A percentile compares a stretch with the other conserved stretches of the same genome.
These are phyloP conservation scores for Kodamaea jinghongensis DNA, from an alignment of 805 yeast species.

Conservation along the genomic window DNA sequence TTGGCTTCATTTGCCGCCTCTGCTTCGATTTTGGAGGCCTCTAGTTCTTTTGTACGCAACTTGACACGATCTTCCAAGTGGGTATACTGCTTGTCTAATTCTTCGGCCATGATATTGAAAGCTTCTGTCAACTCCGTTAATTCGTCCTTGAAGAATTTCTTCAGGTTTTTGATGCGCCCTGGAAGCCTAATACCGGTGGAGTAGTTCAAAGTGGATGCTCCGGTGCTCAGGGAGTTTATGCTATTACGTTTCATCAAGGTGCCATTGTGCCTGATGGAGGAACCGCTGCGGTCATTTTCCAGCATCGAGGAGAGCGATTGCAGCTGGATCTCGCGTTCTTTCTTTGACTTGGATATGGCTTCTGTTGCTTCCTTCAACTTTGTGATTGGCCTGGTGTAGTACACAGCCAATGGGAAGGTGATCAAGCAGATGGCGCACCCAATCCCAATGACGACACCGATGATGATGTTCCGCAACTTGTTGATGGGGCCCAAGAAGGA, in stretches of 20 bases:
- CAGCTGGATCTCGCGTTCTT: slow-evolving; percentile 17
- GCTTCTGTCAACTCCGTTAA: slow-evolving; percentile 84
- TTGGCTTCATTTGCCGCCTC: slow-evolving; percentile 97
- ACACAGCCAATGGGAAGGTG: slow-evolving; percentile 82
- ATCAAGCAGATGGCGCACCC: slow-evolving; percentile 70
- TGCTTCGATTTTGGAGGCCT: slow-evolving; percentile 83
- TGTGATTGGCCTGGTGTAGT: slow-evolving; percentile 80
- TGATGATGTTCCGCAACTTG: slow-evolving; percentile 62
- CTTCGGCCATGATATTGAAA: slow-evolving; percentile 88
- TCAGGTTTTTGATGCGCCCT: slow-evolving; percentile 31
- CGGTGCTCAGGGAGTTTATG: slow-evolving; percentile 28
- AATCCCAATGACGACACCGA: slow-evolving; percentile 75
- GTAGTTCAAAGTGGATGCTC: slow-evolving; percentile 37
- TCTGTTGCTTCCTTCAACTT: slow-evolving; percentile 81
- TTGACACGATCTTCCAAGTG: slow-evolving; percentile 85
- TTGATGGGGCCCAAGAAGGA: slow-evolving; percentile 63
- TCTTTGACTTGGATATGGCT: slow-evolving; percentile 49
- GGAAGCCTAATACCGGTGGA: slow-evolving; percentile 42
- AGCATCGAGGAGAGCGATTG: slow-evolving; percentile 2
- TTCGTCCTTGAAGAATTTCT: slow-evolving; percentile 71
- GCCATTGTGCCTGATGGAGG: neutral
- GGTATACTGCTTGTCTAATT: slow-evolving; percentile 77
- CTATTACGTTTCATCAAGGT: slow-evolving; percentile 18
- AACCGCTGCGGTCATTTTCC: neutral
- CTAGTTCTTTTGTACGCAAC: slow-evolving; percentile 82